Evolutionary conservation across 495 filamentous ascomycete genomes (phyloP), one percentile per base, ranked within the genome.

Genomic region (Elasticomyces elasticus): DNA sequence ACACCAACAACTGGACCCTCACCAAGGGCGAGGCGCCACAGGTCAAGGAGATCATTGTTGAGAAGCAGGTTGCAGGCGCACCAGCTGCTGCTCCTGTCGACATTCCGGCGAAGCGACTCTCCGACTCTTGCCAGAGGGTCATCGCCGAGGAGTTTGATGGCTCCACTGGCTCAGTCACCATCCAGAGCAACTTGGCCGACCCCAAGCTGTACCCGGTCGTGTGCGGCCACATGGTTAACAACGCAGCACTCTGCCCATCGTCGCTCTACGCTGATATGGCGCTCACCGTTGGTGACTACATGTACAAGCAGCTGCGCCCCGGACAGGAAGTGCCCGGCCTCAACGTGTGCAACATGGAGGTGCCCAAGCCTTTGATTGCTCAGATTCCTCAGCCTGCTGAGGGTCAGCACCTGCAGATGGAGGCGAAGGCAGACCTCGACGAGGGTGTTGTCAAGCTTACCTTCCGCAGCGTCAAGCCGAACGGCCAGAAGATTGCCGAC

Each of bases 221-320:
- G 50, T 64, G 55, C 30, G 71, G 71, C 30, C 71, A 73, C 53
- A 61, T 69, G 47, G 67, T 73, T 49, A 72, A 72, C 59, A 66
- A 64, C 56, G 59, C 63, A 17, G 63, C 70, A 22, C 61, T 73
- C 2, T 72, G 70, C 61, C 70, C 71, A 25, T 71, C 70, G 11
- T 74, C 72, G 0, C 62, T 76, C 33, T 76, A 76, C 57, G 72
- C 68, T 12, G 74, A 76, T 54, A 74, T 74, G 71, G 74, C 72
- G 13, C 59, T 76, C 62, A 76, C 74, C 13, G 59, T 71, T 27
- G 69, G 67, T 40, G 69, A 76, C 54, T 72, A 76, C 55, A 56
- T 74, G 19, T 71, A 69, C 56, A 71, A 70, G 55, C 58, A 73
- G 49, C 61, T 75, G 20, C 60, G 65, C 17, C 74, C 74, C 7